A percentile compares a stretch with the other conserved stretches of the same genome.
These are phyloP conservation scores for Nissolia schottii DNA, from an alignment of 306 rosid species.

Conservation along the genomic window DNA sequence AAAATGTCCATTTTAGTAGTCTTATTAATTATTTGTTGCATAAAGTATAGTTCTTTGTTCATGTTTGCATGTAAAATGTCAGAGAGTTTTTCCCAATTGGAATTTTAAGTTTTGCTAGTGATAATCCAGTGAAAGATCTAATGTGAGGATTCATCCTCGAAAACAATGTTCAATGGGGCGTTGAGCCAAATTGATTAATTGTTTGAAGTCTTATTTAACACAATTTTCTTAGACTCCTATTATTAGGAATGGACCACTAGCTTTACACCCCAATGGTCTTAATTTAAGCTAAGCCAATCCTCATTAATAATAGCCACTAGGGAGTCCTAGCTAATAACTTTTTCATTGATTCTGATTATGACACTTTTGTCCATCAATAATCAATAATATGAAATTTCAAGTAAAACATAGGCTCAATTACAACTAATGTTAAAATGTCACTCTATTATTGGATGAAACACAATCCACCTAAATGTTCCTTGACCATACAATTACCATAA, in stretches of 20 bases:
- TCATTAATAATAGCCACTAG: neutral
- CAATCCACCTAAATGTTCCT: too few relatives aligned
- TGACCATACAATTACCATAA: too few relatives aligned
- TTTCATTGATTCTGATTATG: neutral
- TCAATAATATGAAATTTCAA: too few relatives aligned
- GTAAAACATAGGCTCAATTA: too few relatives aligned
- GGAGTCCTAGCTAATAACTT: neutral
- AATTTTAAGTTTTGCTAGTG: neutral
- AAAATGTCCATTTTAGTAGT: neutral
- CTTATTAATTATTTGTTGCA: neutral
- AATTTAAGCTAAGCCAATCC: neutral
- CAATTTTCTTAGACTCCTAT: neutral
- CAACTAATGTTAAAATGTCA: too few relatives aligned
- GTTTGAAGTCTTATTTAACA: neutral
- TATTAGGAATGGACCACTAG: neutral
- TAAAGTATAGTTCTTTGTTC: neutral
- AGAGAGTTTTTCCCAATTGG: neutral
- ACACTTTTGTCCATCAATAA: neutral
- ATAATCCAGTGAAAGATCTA: neutral
- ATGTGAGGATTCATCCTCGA: neutral
- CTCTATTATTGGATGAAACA: too few relatives aligned
- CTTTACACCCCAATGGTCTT: neutral
- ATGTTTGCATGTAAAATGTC: neutral
- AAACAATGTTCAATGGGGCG: neutral
- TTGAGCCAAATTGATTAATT: neutral